Conservation (phyloP, 768 basidiomycete genomes). For the Hericium rajendrae region DNA sequence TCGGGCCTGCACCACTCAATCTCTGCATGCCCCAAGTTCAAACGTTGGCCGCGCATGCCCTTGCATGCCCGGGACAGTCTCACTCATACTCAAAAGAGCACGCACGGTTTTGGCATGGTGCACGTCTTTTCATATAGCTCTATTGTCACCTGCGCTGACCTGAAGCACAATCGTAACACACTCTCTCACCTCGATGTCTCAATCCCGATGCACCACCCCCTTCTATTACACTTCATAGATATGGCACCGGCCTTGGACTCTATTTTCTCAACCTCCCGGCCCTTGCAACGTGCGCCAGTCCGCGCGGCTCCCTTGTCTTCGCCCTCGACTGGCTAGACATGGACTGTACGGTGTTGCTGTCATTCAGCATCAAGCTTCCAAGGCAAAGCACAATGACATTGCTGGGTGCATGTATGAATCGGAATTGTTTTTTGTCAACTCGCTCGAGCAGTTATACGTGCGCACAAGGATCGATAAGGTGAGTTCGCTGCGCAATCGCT, state of each 20-base stretch:
- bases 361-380: too few relatives aligned
- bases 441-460: too few relatives aligned
- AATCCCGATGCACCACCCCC: conserved; percentile 54
- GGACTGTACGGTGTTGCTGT: conserved; percentile 59
- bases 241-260: conserved; percentile 89
- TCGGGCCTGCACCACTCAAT: too few relatives aligned
- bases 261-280: conserved; percentile 75
- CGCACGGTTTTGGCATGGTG: too few relatives aligned
- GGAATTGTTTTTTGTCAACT: too few relatives aligned
- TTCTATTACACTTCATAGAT: conserved; percentile 80
- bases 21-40: too few relatives aligned
- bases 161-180: conserved; percentile 68
- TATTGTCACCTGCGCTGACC: conserved; percentile 45
- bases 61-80: too few relatives aligned
- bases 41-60: too few relatives aligned
- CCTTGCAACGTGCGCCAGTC: conserved; percentile 64
- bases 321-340: conserved; percentile 96
- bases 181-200: conserved; percentile 46
- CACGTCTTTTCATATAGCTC: conserved; percentile 46
- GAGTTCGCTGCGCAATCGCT: conserved; percentile 86
- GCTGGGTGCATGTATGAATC: too few relatives aligned
- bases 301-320: conserved; percentile 58
- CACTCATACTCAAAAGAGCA: too few relatives aligned
- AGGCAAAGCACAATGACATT: too few relatives aligned
- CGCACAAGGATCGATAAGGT: conserved; percentile 20